These are phyloP conservation scores for Myxozyma neglecta DNA, from an alignment of 805 yeast genomes.

Conservation along the genomic window DNA sequence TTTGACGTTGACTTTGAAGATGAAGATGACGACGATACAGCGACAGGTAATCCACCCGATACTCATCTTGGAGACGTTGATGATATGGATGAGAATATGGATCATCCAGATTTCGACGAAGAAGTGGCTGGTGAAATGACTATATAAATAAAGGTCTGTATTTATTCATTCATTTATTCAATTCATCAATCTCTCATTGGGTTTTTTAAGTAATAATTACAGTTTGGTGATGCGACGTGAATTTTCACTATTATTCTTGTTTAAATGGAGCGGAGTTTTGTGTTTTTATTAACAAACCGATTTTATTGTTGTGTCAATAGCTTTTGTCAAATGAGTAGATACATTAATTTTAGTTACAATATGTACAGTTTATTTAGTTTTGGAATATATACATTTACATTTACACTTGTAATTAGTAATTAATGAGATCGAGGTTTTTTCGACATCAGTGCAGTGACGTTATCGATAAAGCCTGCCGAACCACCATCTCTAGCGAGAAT, in stretches of 20 bases:
- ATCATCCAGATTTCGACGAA: slow-evolving; percentile 17
- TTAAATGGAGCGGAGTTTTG: no score
- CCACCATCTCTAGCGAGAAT: slow-evolving; percentile 79
- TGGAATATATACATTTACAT: background rate
- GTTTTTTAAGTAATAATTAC: background rate
- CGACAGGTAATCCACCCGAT: slow-evolving; percentile 16
- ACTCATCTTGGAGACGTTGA: slow-evolving; percentile 6
- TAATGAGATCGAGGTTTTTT: slow-evolving; percentile 72
- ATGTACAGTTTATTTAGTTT: background rate
- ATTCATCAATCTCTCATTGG: background rate
- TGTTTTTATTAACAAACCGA: no score
- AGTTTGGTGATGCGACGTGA: no score
- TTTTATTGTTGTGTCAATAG: no score
- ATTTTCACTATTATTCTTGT: no score
- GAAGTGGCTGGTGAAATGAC: slow-evolving; percentile 33
- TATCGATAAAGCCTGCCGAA: slow-evolving; percentile 86
- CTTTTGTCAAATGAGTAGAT: no score
- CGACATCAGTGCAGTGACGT: slow-evolving; percentile 68
- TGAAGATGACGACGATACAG: slow-evolving; percentile 60
- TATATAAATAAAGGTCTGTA: slow-evolving; percentile 11
- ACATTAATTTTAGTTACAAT: no score
- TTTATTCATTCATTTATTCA: background rate
- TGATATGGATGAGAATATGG: slow-evolving; percentile 5
- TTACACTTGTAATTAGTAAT: background rate
- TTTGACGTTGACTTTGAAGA: slow-evolving; percentile 96